Conservation (phyloP, 139 green algal species). For the Closterium sp. region DNA sequence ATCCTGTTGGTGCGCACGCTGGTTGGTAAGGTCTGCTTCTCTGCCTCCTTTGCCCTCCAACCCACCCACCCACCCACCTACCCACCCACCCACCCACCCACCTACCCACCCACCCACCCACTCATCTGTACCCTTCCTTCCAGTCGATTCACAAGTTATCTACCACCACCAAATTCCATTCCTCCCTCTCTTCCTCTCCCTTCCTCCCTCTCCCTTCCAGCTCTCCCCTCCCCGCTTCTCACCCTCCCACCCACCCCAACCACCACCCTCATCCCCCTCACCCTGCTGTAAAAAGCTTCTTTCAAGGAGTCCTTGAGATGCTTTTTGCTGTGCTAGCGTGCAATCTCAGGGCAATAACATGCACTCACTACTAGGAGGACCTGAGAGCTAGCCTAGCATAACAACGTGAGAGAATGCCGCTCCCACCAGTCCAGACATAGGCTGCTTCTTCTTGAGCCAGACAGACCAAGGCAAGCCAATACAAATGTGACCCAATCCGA, state of each 20-base stretch:
- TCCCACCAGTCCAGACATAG: too few species aligned
- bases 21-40: conserved; percentile 63
- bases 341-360: too few species aligned
- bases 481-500: too few species aligned
- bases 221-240: not conserved
- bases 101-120: not conserved
- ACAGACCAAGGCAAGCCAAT: too few species aligned
- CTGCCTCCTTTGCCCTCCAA: not conserved
- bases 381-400: too few species aligned
- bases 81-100: not conserved
- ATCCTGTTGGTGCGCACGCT: conserved; percentile 72
- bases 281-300: not conserved
- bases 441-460: too few species aligned
- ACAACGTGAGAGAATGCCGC: too few species aligned
- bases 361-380: too few species aligned
- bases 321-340: too few species aligned
- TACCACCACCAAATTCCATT: not conserved
- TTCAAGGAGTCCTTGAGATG: too few species aligned
- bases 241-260: not conserved
- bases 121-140: not conserved
- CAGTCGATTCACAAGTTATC: conserved; percentile 2
- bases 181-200: not conserved
- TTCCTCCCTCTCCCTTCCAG: not conserved
- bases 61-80: not conserved
- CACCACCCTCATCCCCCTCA: not conserved